These are phyloP conservation scores for Bolboschoenus planiculmis DNA, from an alignment of 176 grass and related monocot genomes.

Conservation along the genomic window DNA sequence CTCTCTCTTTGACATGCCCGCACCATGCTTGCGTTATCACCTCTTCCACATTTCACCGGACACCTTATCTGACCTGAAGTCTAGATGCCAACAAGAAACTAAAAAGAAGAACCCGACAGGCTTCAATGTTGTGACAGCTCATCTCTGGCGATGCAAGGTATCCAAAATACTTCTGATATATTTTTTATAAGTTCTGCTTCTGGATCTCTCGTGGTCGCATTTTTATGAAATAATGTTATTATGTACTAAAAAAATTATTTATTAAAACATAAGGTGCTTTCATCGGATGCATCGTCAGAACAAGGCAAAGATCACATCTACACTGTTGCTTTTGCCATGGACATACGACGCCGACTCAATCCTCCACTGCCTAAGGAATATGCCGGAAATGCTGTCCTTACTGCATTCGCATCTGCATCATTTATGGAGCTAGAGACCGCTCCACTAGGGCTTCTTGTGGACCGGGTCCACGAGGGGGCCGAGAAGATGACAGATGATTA, in stretches of 20 bases:
- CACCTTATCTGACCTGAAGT: background rate
- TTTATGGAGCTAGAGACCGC: background rate
- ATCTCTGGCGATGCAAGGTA: slow-evolving; percentile 24
- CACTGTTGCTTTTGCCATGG: slow-evolving; percentile 1
- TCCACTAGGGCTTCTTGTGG: background rate
- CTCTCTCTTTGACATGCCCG: background rate
- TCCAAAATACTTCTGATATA: background rate
- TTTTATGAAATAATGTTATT: background rate
- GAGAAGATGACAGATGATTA: slow-evolving; percentile 9
- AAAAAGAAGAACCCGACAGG: background rate
- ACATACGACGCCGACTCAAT: slow-evolving; percentile 3
- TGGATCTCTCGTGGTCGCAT: background rate
- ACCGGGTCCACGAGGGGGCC: background rate
- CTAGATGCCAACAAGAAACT: background rate
- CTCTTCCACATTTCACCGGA: background rate
- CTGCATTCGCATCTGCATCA: slow-evolving; percentile 1
- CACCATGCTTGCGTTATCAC: background rate
- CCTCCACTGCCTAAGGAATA: slow-evolving; percentile 4
- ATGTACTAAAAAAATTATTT: background rate
- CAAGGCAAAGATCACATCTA: background rate
- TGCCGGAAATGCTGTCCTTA: background rate
- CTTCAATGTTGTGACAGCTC: slow-evolving; percentile 14
- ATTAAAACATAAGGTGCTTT: background rate
- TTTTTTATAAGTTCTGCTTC: background rate
- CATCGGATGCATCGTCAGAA: background rate